Conservation (phyloP, 164 flowering plant species). For the Vitis riparia region DNA sequence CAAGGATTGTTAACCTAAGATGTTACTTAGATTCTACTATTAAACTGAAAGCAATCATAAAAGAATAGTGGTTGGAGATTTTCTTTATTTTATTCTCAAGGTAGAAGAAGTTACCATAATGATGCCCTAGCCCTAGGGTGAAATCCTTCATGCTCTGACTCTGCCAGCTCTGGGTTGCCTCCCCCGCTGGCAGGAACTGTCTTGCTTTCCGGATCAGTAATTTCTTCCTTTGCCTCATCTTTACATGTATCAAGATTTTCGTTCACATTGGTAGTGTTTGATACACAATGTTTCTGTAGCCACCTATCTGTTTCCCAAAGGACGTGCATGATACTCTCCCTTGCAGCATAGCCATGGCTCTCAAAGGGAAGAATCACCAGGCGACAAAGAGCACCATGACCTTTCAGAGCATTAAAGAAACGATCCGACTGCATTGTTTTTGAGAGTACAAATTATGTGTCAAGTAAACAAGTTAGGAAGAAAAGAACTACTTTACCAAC, state of each 20-base stretch:
- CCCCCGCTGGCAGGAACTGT: slow-evolving; percentile 58
- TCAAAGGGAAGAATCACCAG: slow-evolving; percentile 91
- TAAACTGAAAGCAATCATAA: no score
- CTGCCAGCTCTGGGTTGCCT: slow-evolving; percentile 44
- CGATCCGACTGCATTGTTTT: slow-evolving; percentile 78
- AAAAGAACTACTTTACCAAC: neutral
- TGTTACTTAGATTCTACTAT: no score
- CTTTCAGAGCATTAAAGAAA: slow-evolving; percentile 91
- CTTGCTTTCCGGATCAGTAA: slow-evolving; percentile 41
- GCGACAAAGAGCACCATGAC: slow-evolving; percentile 95
- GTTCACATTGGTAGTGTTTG: slow-evolving; percentile 39
- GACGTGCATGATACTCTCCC: slow-evolving; percentile 98
- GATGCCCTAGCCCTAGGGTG: slow-evolving; percentile 44
- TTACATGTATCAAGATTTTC: slow-evolving; percentile 32
- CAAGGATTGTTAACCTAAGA: no score
- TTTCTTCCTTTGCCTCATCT: slow-evolving; percentile 28
- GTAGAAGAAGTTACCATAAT: slow-evolving; percentile 55
- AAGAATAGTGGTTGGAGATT: no score
- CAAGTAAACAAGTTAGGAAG: neutral
- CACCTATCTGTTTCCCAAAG: slow-evolving; percentile 98
- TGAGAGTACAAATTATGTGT: neutral
- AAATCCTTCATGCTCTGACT: slow-evolving; percentile 30
- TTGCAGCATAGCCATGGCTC: slow-evolving; percentile 91
- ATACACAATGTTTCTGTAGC: slow-evolving; percentile 74
- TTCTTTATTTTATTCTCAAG: neutral